A percentile compares a stretch with the other conserved stretches of the same genome.
Evolutionary conservation across 140 eudicot genomes (phyloP).

Genomic region (Erigeron philadelphicus): DNA sequence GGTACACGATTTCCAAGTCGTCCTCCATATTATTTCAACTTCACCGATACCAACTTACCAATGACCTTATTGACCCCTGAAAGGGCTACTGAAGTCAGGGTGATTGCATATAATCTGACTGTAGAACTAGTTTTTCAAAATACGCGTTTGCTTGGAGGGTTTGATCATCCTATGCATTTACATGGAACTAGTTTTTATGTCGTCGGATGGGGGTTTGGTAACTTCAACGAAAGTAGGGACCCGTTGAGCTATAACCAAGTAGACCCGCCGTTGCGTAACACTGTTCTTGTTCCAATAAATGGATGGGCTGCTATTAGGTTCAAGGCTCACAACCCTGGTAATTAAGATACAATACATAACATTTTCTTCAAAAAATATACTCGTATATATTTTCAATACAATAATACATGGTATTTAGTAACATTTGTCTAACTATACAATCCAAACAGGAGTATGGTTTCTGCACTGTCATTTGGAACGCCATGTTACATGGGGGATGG

Average conservation of each 20-base stretch:
- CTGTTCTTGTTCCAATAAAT: constrained; percentile 48
- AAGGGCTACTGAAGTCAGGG: constrained; percentile 42
- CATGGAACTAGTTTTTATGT: constrained; percentile 55
- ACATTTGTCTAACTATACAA: neutral
- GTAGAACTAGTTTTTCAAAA: constrained; percentile 57
- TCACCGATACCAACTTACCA: constrained; percentile 29
- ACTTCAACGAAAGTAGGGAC: constrained; percentile 40
- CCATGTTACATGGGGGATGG: constrained; percentile 65
- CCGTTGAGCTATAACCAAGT: constrained; percentile 46
- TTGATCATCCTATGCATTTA: constrained; percentile 68
- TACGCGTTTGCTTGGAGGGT: constrained; percentile 31
- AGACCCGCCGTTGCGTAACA: constrained; percentile 52
- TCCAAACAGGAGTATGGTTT: constrained; percentile 53
- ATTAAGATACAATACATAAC: neutral
- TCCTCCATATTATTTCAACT: constrained; percentile 46
- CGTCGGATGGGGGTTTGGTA: constrained; percentile 60
- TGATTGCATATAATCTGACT: constrained; percentile 31
- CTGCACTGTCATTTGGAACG: constrained; percentile 61
- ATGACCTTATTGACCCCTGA: constrained; percentile 23
- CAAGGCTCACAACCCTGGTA: constrained; percentile 65
- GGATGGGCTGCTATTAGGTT: constrained; percentile 66
- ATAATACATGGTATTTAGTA: neutral
- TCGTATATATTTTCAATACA: neutral
- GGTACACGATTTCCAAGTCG: constrained; percentile 32
- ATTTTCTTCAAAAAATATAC: no score